Conservation (phyloP, 169 alveolate species). For the Sarcocystis neurona region DNA sequence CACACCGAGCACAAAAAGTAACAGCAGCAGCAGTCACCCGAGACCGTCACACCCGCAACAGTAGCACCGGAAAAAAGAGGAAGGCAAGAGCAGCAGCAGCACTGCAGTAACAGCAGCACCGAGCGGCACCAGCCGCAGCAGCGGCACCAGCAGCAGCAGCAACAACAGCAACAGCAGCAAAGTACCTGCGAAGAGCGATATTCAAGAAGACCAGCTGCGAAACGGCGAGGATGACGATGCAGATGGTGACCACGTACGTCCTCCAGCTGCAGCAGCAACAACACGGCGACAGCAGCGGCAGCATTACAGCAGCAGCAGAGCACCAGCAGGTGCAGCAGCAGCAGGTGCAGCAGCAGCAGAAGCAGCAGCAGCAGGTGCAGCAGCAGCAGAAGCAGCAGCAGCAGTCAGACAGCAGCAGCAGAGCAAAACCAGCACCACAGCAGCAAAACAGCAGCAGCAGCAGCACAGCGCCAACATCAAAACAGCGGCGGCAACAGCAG, state of each 20-base stretch:
- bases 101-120: too few species aligned
- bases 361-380: not conserved
- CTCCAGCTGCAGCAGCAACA: slow-evolving; percentile 56
- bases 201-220: slow-evolving; percentile 51
- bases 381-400: not conserved
- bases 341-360: not conserved
- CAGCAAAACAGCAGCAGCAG: not conserved
- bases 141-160: too few species aligned
- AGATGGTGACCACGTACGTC: slow-evolving; percentile 42
- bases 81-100: too few species aligned
- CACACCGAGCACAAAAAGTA: too few species aligned
- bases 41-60: too few species aligned
- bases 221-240: slow-evolving; percentile 22
- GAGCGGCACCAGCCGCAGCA: too few species aligned
- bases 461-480: too few species aligned
- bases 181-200: slow-evolving; percentile 47
- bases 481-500: too few species aligned
- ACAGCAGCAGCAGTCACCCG: too few species aligned
- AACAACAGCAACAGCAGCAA: too few species aligned
- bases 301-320: not conserved
- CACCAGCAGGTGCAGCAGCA: too few species aligned
- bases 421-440: not conserved
- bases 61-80: too few species aligned
- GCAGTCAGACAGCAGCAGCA: not conserved
- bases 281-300: not conserved